phyloP scores from a whole-genome alignment of 768 basidiomycete species.

The Kwoniella shandongensis region DNA sequence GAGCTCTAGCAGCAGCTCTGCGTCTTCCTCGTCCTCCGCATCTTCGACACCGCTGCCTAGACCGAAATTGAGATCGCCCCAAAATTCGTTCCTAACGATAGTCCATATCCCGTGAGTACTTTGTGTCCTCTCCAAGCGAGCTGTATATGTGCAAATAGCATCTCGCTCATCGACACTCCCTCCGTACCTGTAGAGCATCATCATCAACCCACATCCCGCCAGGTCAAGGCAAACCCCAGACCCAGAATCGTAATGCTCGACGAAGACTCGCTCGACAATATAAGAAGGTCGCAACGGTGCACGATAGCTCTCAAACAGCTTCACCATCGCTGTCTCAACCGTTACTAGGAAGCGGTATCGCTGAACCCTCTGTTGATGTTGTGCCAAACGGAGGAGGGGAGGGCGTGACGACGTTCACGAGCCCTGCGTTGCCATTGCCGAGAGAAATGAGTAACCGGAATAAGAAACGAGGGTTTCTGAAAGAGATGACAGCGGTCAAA shows the following conservation, averaged over 20 bases:
- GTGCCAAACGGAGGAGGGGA: slow-evolving; percentile 1
- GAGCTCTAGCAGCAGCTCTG: slow-evolving; percentile 1
- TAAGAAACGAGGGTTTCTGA: slow-evolving; percentile 45
- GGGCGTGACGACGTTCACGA: slow-evolving; percentile 5
- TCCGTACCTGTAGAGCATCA: no score
- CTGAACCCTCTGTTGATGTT: not conserved
- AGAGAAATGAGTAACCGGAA: slow-evolving; percentile 35
- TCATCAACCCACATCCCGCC: slow-evolving; percentile 18
- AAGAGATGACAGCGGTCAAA: slow-evolving; percentile 29
- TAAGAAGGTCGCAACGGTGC: slow-evolving; percentile 12
- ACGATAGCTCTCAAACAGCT: not conserved
- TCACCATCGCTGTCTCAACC: not conserved
- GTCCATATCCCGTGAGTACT: no score
- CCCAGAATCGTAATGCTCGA: slow-evolving; percentile 35
- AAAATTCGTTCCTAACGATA: no score
- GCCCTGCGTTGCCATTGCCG: slow-evolving; percentile 16
- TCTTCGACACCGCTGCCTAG: slow-evolving; percentile 6
- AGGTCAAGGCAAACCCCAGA: slow-evolving; percentile 38
- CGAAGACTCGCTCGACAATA: slow-evolving; percentile 24
- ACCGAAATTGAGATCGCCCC: no score
- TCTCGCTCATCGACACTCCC: slow-evolving; percentile 12
- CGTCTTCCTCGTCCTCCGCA: not conserved
- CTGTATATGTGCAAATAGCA: slow-evolving; percentile 2
- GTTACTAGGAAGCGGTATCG: no score
- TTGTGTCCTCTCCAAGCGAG: not conserved